Percentiles rank a stretch among this genome's conserved stretches.
phyloP scores from a whole-genome alignment of 1,139 yeast species.

The Hansenula anomala region DNA sequence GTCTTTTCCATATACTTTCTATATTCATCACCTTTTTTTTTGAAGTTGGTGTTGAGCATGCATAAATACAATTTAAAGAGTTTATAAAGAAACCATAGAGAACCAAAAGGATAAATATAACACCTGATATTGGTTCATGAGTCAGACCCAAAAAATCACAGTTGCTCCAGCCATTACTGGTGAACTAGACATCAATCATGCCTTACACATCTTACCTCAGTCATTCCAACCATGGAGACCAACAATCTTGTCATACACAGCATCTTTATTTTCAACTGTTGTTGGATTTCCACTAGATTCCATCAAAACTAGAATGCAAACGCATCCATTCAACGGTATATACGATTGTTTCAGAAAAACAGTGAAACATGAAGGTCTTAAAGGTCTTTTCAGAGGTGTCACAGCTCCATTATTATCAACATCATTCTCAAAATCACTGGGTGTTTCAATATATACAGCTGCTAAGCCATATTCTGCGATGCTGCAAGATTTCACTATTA shows the following conservation, averaged over 20 bases:
- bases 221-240: constrained; percentile 50
- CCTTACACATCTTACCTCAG: constrained; percentile 45
- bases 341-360: constrained; percentile 59
- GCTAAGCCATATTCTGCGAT: constrained; percentile 46
- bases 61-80: too few species aligned
- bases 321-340: constrained; percentile 58
- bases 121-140: constrained; percentile 2
- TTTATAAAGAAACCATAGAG: background rate
- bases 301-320: constrained; percentile 79
- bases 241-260: constrained; percentile 54
- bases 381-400: constrained; percentile 74
- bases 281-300: constrained; percentile 86
- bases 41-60: too few species aligned
- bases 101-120: too few species aligned
- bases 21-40: too few species aligned
- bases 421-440: constrained; percentile 59
- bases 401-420: constrained; percentile 67
- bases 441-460: constrained; percentile 61
- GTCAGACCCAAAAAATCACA: constrained; percentile 3
- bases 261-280: constrained; percentile 64
- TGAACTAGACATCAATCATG: constrained; percentile 25
- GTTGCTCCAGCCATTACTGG: constrained; percentile 34
- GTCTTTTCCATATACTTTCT: too few species aligned
- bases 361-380: constrained; percentile 53
- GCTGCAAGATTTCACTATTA: constrained; percentile 13